Evolutionary conservation across 1,284 basidiomycete species (phyloP).

Genomic region (Irpex lacteus): DNA sequence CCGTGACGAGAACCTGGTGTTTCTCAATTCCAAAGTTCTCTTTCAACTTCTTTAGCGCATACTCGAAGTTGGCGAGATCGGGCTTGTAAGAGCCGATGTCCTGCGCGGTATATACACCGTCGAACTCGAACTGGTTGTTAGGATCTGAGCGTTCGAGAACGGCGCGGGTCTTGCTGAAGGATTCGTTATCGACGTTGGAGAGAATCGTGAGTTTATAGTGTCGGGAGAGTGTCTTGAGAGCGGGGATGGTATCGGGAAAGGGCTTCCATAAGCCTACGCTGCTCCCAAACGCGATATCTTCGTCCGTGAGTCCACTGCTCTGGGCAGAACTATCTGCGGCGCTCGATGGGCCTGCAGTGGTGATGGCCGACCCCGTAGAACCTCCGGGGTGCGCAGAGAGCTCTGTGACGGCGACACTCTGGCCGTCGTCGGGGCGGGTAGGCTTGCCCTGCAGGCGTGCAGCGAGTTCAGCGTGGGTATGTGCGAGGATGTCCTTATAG

Average conservation of each 20-base stretch:
- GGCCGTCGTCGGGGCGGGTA: conserved; percentile 19
- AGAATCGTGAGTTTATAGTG: conserved; percentile 68
- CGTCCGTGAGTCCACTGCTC: conserved; percentile 15
- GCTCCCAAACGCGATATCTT: conserved; percentile 44
- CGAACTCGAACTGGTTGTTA: conserved; percentile 53
- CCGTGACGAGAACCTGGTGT: conserved; percentile 43
- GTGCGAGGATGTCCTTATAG: conserved; percentile 58
- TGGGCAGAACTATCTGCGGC: conserved; percentile 1
- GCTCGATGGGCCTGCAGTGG: conserved; percentile 16
- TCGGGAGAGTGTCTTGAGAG: conserved; percentile 55
- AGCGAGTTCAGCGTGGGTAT: conserved; percentile 43
- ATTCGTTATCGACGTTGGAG: conserved; percentile 69
- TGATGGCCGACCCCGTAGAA: conserved; percentile 1
- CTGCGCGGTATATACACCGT: conserved; percentile 63
- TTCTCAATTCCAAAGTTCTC: conserved; percentile 42
- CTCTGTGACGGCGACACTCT: conserved; percentile 24
- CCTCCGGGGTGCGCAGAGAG: conserved; percentile 13
- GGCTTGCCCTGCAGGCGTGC: conserved; percentile 26
- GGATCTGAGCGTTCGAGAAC: conserved; percentile 42
- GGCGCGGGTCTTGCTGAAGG: conserved; percentile 59
- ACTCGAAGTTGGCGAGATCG: conserved; percentile 51
- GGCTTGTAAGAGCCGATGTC: conserved; percentile 71
- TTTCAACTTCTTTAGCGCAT: conserved; percentile 46
- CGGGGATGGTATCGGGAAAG: conserved; percentile 64
- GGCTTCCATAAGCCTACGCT: conserved; percentile 61